Percentiles rank a stretch among this genome's conserved stretches.
Conservation (phyloP, 805 yeast genomes). For the Ogataea trehalophila region DNA sequence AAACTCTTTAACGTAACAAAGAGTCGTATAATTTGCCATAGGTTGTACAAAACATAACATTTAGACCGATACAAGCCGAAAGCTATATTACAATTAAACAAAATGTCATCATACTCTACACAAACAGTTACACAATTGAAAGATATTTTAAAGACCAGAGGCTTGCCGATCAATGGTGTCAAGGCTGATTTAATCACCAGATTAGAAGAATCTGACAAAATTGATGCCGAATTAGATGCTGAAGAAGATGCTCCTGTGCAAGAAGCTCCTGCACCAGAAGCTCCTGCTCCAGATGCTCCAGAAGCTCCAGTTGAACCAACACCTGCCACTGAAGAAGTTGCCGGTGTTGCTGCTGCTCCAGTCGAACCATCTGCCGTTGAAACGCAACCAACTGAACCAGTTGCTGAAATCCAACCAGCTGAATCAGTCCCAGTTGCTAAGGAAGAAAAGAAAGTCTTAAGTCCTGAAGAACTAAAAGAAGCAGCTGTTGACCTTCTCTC, state of each 20-base stretch:
- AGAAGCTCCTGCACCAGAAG: constrained; percentile 8
- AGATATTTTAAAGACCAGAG: constrained; percentile 63
- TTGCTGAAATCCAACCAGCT: constrained; percentile 10
- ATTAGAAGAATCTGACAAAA: constrained; percentile 51
- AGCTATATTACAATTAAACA: not conserved
- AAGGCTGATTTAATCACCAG: constrained; percentile 73
- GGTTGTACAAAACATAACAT: too few species aligned
- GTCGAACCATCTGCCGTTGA: constrained; percentile 7
- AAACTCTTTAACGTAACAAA: too few species aligned
- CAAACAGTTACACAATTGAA: constrained; percentile 81
- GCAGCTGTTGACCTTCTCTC: constrained; percentile 63
- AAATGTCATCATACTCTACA: constrained; percentile 53
- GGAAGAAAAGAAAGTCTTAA: constrained; percentile 28
- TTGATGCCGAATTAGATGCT: constrained; percentile 27
- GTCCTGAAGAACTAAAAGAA: constrained; percentile 68
- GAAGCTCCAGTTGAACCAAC: constrained; percentile 2
- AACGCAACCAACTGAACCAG: constrained; percentile 9
- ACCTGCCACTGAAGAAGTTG: not conserved
- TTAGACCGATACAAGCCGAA: too few species aligned
- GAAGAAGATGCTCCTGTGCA: constrained; percentile 14
- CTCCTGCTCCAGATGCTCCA: constrained; percentile 1
- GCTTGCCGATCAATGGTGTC: constrained; percentile 68
- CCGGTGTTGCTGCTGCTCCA: not conserved
- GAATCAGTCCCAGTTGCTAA: constrained; percentile 11
- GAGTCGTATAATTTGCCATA: too few species aligned